phyloP scores from a whole-genome alignment of 768 basidiomycete genomes.

The Hericium erinaceus region DNA sequence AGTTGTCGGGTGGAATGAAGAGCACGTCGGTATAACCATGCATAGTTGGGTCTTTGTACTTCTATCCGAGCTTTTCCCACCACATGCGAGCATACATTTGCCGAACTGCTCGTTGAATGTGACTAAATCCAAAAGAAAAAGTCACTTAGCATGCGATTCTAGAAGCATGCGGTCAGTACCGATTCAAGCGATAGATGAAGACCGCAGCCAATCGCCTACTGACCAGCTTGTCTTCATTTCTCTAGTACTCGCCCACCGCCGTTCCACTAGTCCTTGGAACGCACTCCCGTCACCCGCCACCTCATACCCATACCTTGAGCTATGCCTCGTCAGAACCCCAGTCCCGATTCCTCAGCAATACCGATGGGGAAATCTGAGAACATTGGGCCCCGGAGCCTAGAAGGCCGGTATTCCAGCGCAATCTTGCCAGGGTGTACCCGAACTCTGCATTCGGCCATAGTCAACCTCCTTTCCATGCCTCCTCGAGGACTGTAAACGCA shows the following conservation, averaged over 20 bases:
- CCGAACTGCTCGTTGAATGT: too few species aligned
- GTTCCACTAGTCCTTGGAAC: neutral
- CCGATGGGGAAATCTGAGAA: slow-evolving; percentile 21
- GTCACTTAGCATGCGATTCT: too few species aligned
- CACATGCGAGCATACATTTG: too few species aligned
- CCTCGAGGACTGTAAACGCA: neutral
- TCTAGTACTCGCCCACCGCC: neutral
- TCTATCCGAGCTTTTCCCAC: too few species aligned
- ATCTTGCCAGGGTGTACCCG: too few species aligned
- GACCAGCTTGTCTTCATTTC: neutral
- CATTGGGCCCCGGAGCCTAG: slow-evolving; percentile 16
- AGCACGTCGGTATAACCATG: too few species aligned
- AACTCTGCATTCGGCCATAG: neutral
- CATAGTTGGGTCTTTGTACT: too few species aligned
- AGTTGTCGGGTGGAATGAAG: too few species aligned
- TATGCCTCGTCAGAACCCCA: slow-evolving; percentile 22
- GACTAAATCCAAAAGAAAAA: too few species aligned
- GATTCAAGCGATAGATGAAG: too few species aligned
- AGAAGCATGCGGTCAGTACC: too few species aligned
- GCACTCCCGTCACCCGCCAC: slow-evolving; percentile 19
- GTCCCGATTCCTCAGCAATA: slow-evolving; percentile 16
- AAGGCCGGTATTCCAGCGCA: slow-evolving; percentile 17
- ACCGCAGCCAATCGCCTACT: neutral
- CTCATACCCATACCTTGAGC: slow-evolving; percentile 17
- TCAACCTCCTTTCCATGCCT: neutral